A percentile compares a stretch with the other conserved stretches of the same genome.
These are phyloP conservation scores for Nitzschia sp. DNA, from an alignment of 108 stramenopile genomes.

Conservation along the genomic window DNA sequence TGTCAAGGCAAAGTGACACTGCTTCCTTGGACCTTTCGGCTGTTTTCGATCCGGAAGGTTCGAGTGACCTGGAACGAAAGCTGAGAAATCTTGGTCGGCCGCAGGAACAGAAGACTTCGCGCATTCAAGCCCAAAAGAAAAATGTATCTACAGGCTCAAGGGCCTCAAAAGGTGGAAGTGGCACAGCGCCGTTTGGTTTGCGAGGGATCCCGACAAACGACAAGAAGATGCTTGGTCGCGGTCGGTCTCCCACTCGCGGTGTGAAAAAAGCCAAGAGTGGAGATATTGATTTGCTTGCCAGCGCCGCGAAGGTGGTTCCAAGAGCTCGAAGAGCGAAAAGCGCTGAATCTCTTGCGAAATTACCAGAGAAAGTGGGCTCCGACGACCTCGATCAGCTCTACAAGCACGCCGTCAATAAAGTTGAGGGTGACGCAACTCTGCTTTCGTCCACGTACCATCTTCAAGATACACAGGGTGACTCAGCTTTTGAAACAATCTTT, in stretches of 20 bases:
- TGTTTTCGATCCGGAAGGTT: constrained; percentile 3
- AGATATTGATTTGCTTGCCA: not conserved
- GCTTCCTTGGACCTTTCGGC: constrained; percentile 14
- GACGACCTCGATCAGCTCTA: constrained; percentile 20
- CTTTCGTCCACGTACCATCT: constrained; percentile 3
- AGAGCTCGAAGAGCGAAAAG: not conserved
- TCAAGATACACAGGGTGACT: constrained; percentile 3
- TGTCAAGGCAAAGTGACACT: constrained; percentile 24
- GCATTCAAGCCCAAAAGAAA: not conserved
- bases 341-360: not conserved
- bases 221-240: not conserved
- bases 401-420: constrained; percentile 2
- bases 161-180: not conserved
- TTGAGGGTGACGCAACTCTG: not conserved
- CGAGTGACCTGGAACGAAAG: constrained; percentile 16
- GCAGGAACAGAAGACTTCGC: not conserved
- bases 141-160: not conserved
- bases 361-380: not conserved
- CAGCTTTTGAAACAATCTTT: constrained; percentile 15
- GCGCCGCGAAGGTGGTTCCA: not conserved
- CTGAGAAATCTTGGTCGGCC: not conserved
- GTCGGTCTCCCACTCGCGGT: not conserved
- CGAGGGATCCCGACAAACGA: not conserved
- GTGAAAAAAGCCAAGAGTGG: constrained; percentile 4
- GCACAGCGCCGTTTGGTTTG: not conserved